Base-by-base conservation (phyloP, 176 grass and related monocot genomes). In the Bromus sterilis region DNA sequence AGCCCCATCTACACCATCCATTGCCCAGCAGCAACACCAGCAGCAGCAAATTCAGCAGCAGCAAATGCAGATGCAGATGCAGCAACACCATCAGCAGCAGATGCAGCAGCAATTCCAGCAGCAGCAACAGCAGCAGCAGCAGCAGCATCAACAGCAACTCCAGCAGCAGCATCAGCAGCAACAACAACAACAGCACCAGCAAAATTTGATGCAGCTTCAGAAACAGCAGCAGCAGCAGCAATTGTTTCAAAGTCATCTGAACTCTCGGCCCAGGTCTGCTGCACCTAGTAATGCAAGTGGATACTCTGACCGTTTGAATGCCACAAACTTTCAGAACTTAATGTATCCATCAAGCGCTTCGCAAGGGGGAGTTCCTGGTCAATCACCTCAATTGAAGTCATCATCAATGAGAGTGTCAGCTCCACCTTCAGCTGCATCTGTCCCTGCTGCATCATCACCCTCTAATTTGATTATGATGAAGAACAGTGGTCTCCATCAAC, bases 361-460 rank as follows among this genome's bases (percentile, higher is more conserved):
- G 14, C 96, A 93, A 88, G 84, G 82, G 9, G 84, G 90, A 20
- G 69, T 62, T 80, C 64, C 79, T 35, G 57, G 78, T 41, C 85
- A 90, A 80, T 96, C 87, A 69, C 88, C 94, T 3, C 94, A 97
- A 66, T 87, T 89, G 82, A 98, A 98, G 71, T 31, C 82, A 41
- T 71, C 86, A 25, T 85, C 79, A 61, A 78, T 86, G 13, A 91
- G 95, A 94, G 81, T 63, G 11, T 71, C 71, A 32, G 78, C 84
- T 76, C 80, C 90, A 78, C 66, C 85, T 66, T 61, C 73, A 65
- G 57, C 67, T 66, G 16, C 53, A 10, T 39, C 90, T 76, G 20
- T 65, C 37, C 82, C 89, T 46, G 82, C 71, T 67, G 76, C 58
- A 49, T 79, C 77, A 11, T 30, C 83, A 34, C 59, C 85, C 11